Conservation (phyloP, 192 early-diverging fungal genomes). For the Martensiomyces pterosporus region DNA sequence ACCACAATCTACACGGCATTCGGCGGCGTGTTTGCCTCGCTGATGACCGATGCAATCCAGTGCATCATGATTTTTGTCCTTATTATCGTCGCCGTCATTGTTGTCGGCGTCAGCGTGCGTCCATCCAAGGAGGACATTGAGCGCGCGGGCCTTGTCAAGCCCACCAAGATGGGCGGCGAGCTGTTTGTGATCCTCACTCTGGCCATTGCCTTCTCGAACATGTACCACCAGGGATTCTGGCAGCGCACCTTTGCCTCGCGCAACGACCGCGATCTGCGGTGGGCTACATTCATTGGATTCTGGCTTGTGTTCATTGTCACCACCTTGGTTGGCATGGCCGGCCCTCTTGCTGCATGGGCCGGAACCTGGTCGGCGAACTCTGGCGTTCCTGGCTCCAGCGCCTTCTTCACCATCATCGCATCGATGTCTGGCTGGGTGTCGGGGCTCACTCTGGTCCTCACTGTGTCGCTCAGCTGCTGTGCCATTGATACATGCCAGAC, state of each 20-base stretch:
- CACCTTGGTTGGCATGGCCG: constrained; percentile 58
- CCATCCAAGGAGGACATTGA: constrained; percentile 51
- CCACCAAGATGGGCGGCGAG: constrained; percentile 65
- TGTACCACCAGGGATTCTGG: constrained; percentile 71
- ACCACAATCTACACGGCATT: constrained; percentile 67
- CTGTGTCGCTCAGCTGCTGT: constrained; percentile 62
- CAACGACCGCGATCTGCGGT: constrained; percentile 57
- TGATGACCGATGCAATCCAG: constrained; percentile 63
- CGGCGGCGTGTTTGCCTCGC: constrained; percentile 64
- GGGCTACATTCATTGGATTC: constrained; percentile 55
- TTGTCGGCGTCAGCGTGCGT: constrained; percentile 53
- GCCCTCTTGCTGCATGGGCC: constrained; percentile 63
- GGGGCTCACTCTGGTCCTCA: constrained; percentile 56
- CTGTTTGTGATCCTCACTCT: constrained; percentile 58
- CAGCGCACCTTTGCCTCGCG: constrained; percentile 70
- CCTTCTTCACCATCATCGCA: constrained; percentile 64
- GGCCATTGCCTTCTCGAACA: constrained; percentile 57
- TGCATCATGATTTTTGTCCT: constrained; percentile 54
- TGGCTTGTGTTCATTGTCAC: constrained; percentile 53
- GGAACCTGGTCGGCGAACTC: constrained; percentile 52
- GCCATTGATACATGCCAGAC: constrained; percentile 65
- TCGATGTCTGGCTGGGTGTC: constrained; percentile 58
- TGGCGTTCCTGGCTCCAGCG: constrained; percentile 51
- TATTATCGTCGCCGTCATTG: constrained; percentile 52
- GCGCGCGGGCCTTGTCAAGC: constrained; percentile 50